Evolutionary conservation across 2,329 filamentous ascomycete genomes (phyloP).

Genomic region (Periconia digitata): DNA sequence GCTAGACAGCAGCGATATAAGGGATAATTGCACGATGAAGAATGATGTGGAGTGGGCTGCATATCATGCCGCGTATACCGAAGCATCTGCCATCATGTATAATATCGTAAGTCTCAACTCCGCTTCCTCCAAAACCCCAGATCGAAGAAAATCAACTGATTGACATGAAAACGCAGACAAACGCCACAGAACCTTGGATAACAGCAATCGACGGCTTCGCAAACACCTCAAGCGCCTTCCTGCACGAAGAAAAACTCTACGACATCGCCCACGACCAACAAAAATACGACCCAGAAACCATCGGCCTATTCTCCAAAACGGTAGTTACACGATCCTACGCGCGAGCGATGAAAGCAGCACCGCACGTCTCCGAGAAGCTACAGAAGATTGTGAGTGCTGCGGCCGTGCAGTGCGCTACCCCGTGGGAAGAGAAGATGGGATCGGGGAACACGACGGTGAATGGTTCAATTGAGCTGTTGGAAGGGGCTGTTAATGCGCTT

Average conservation of each 20-base stretch:
- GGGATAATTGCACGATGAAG: conserved; percentile 50
- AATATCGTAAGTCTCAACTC: conserved; percentile 45
- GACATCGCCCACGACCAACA: too few relatives aligned
- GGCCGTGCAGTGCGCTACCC: conserved; percentile 4
- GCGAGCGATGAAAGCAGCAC: conserved; percentile 24
- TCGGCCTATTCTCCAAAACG: conserved; percentile 69
- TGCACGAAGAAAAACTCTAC: conserved; percentile 54
- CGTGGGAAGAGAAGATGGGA: background rate
- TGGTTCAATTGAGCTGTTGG: background rate
- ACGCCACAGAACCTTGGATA: conserved; percentile 25
- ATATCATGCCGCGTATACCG: conserved; percentile 51
- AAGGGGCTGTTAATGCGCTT: background rate
- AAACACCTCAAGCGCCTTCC: conserved; percentile 36
- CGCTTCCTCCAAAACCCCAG: background rate
- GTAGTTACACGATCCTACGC: conserved; percentile 21
- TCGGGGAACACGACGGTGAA: too few relatives aligned
- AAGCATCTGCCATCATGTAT: conserved; percentile 56
- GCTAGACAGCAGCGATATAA: conserved; percentile 50
- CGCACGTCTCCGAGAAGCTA: conserved; percentile 17
- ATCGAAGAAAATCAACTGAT: background rate
- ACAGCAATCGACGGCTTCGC: conserved; percentile 20
- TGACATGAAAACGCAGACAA: too few relatives aligned
- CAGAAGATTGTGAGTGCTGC: conserved; percentile 18
- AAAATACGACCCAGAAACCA: too few relatives aligned
- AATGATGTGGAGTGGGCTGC: conserved; percentile 55